A percentile compares a stretch with the other conserved stretches of the same genome.
Conservation (phyloP, 345 rosid species). For the Orychophragmus violaceus region DNA sequence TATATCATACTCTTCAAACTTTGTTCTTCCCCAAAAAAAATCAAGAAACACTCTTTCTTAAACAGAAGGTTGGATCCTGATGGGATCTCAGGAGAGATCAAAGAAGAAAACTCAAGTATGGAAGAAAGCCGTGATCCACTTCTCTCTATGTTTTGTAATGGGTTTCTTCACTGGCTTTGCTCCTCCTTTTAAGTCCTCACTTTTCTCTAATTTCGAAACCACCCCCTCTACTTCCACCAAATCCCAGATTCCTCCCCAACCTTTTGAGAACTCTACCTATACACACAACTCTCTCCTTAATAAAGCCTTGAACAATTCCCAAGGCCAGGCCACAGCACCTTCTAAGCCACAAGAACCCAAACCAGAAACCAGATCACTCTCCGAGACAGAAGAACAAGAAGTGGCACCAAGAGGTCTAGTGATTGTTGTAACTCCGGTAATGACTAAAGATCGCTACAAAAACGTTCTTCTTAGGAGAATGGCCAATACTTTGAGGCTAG, state of each 20-base stretch:
- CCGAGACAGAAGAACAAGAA: slow-evolving; percentile 9
- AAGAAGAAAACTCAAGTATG: slow-evolving; percentile 76
- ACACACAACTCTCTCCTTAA: slow-evolving; percentile 11
- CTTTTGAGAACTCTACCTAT: slow-evolving; percentile 25
- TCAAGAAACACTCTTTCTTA: background rate
- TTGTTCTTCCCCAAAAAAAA: background rate
- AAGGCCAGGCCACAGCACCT: slow-evolving; percentile 30
- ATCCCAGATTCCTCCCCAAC: slow-evolving; percentile 29
- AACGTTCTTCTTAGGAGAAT: slow-evolving; percentile 59
- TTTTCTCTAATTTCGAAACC: slow-evolving; percentile 25
- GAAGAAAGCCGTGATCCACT: slow-evolving; percentile 80
- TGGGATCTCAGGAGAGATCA: slow-evolving; percentile 68
- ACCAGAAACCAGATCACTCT: slow-evolving; percentile 7
- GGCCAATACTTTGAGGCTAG: slow-evolving; percentile 55
- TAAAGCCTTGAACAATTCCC: slow-evolving; percentile 25
- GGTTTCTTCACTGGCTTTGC: slow-evolving; percentile 91
- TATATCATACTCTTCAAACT: slow-evolving; percentile 15
- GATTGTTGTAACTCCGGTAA: slow-evolving; percentile 61
- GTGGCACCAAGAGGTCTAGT: slow-evolving; percentile 40
- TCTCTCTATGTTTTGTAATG: slow-evolving; percentile 75
- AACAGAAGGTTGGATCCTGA: background rate
- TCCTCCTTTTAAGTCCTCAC: slow-evolving; percentile 53
- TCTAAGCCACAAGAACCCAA: slow-evolving; percentile 18
- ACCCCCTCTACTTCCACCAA: slow-evolving; percentile 13
- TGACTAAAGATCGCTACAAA: slow-evolving; percentile 29